These are phyloP conservation scores for Tephrocybe sp. DNA, from an alignment of 768 basidiomycete genomes.

Conservation along the genomic window DNA sequence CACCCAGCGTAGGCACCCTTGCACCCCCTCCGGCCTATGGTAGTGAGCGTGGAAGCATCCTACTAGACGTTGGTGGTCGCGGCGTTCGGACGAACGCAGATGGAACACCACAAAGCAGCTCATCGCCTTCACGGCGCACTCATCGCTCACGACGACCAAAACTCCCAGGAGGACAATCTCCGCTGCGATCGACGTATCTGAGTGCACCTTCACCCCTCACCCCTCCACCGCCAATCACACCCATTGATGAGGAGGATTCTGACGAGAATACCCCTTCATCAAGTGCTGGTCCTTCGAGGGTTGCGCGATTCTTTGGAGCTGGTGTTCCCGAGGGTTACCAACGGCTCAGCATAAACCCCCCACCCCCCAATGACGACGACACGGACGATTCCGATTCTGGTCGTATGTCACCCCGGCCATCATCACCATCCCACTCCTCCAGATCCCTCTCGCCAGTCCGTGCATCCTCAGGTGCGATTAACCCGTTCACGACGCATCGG, in stretches of 20 bases:
- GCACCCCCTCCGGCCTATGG: conserved; percentile 99
- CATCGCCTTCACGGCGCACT: conserved; percentile 54
- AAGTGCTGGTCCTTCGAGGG: conserved; percentile 49
- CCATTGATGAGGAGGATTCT: conserved; percentile 63
- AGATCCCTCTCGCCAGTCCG: conserved; percentile 61
- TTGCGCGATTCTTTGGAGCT: conserved; percentile 22
- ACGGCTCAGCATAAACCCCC: conserved; percentile 25
- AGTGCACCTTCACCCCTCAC: conserved; percentile 41
- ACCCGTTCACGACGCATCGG: conserved; percentile 75
- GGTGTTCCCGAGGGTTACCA: conserved; percentile 27
- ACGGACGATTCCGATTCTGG: conserved; percentile 22
- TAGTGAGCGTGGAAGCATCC: conserved; percentile 92
- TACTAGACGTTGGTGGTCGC: conserved; percentile 90
- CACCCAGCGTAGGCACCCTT: conserved; percentile 94
- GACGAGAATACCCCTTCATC: conserved; percentile 34
- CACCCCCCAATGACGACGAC: conserved; percentile 22
- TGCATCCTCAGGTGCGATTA: conserved; percentile 74
- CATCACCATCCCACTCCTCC: conserved; percentile 46
- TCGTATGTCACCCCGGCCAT: conserved; percentile 1
- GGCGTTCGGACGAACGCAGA: conserved; percentile 40
- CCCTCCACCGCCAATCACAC: conserved; percentile 72
- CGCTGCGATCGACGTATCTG: conserved; percentile 56
- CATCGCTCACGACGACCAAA: conserved; percentile 64
- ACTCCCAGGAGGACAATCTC: conserved; percentile 40
- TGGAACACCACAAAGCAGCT: conserved; percentile 40